phyloP scores from a whole-genome alignment of 1,284 basidiomycete genomes.

The Austropuccinia psidii region DNA sequence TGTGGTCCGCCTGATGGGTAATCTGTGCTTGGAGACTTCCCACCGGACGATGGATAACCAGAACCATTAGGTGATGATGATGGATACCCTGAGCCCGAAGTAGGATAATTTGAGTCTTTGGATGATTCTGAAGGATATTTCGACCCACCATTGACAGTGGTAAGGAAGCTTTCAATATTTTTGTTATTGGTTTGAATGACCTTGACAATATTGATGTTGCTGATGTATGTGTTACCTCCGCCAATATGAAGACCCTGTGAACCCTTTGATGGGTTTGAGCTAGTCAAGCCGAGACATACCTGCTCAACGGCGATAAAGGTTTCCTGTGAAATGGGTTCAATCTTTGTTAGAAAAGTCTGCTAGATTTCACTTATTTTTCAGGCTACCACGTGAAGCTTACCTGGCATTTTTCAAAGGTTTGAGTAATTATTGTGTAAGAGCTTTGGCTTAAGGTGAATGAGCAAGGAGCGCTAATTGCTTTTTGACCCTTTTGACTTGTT shows the following conservation, averaged over 20 bases:
- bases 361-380: background rate
- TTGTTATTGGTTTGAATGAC: slow-evolving; percentile 7
- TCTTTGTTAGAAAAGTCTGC: background rate
- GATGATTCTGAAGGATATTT: too few species aligned
- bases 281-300: slow-evolving; percentile 12
- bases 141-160: slow-evolving; percentile 28
- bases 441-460: too few species aligned
- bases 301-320: slow-evolving; percentile 10
- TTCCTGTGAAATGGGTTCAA: background rate
- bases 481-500: background rate
- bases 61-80: background rate
- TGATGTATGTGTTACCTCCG: background rate
- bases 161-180: slow-evolving; percentile 20
- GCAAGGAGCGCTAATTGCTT: background rate
- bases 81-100: background rate
- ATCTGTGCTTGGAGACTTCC: background rate
- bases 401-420: slow-evolving; percentile 21
- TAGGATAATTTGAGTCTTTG: background rate
- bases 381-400: background rate
- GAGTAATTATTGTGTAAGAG: background rate
- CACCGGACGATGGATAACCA: background rate
- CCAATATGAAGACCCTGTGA: slow-evolving; percentile 16
- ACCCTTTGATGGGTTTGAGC: slow-evolving; percentile 24
- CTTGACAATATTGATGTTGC: slow-evolving; percentile 18
- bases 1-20: background rate